Base-by-base conservation (phyloP, 768 basidiomycete species). In the Boletus sp. region DNA sequence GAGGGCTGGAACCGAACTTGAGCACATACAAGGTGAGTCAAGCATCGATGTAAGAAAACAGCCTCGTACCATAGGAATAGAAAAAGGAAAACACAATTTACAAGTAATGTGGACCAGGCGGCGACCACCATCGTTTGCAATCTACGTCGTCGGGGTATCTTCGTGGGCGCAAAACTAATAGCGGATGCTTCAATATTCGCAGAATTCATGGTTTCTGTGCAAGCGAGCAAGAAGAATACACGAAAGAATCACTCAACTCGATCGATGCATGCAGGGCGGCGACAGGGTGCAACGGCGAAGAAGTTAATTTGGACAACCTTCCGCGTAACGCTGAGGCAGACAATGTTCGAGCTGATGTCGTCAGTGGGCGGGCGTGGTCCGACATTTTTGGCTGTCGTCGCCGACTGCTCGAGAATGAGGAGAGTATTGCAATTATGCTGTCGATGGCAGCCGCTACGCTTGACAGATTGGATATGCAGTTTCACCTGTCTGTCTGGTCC, bases 121-220 rank as follows among this genome's bases (percentile, higher is more conserved):
- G 94, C 91, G 46, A 98, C 96, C 0, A 84, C 88, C 60, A 93
- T 77, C 63, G 91, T 98, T 76, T 98, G 95, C 56, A 96, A 71
- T 64, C 94, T 79, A 63, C 94, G 81, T 72, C 88, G 89, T 58
- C 86, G 81, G 15, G 95, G 95, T 65, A 98, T 89, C 66, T 84
- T 83, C 8, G 92, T 82, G 0, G 94, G 94, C 1, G 87, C 94
- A 68, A 94, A 97, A 50, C 90, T 91, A 60, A 17, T 24, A 44
- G 40, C 7, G 32, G 47, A 36, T 37, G 29, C 51, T 15, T 57
- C 39, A 69, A 44, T 24, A 39, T 18, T 53, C 12, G 5, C 20
- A 28, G 29, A 18, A 9, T 5, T 1, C 54, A 42, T 52, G 5
- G 29, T 56, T 20, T 14, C 42, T 9, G 46, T 10, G 28, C 15